phyloP scores from a whole-genome alignment of 495 filamentous ascomycete genomes.

The Parmelia sp. region DNA sequence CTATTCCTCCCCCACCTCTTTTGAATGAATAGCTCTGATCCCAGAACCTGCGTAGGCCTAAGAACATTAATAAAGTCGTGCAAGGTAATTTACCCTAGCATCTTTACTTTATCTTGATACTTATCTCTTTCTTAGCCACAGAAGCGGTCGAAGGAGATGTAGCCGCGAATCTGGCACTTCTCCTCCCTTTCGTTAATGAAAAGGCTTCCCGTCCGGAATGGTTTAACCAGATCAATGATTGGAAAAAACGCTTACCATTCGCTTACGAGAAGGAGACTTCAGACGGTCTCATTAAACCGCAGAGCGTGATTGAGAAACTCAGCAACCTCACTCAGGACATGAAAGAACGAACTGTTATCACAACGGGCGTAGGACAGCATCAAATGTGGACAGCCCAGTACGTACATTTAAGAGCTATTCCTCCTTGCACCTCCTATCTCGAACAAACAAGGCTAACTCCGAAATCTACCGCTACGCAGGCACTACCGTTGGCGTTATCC shows the following conservation, averaged over 20 bases:
- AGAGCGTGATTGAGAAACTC: conserved; percentile 76
- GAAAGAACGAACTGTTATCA: conserved; percentile 74
- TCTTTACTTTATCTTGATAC: no score
- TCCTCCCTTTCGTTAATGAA: conserved; percentile 61
- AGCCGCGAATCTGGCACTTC: conserved; percentile 58
- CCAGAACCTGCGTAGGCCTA: no score
- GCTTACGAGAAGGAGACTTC: conserved; percentile 62
- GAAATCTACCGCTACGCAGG: no score
- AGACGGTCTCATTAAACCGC: conserved; percentile 77
- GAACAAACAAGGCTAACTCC: no score
- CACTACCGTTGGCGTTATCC: conserved; percentile 87
- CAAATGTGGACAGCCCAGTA: conserved; percentile 58
- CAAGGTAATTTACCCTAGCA: no score
- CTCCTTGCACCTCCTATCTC: conserved; percentile 24
- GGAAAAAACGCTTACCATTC: conserved; percentile 68
- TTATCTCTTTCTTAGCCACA: no score
- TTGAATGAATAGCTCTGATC: no score
- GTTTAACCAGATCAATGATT: conserved; percentile 80
- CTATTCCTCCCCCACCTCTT: no score
- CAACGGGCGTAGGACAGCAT: conserved; percentile 55
- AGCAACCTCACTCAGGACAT: conserved; percentile 63
- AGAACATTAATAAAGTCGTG: conserved; percentile 54
- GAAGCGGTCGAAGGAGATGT: conserved; percentile 57
- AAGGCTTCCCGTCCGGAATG: conserved; percentile 67
- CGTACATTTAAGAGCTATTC: no score